Evolutionary conservation across 495 filamentous ascomycete genomes (phyloP).

Genomic region (Neurospora hispaniola): DNA sequence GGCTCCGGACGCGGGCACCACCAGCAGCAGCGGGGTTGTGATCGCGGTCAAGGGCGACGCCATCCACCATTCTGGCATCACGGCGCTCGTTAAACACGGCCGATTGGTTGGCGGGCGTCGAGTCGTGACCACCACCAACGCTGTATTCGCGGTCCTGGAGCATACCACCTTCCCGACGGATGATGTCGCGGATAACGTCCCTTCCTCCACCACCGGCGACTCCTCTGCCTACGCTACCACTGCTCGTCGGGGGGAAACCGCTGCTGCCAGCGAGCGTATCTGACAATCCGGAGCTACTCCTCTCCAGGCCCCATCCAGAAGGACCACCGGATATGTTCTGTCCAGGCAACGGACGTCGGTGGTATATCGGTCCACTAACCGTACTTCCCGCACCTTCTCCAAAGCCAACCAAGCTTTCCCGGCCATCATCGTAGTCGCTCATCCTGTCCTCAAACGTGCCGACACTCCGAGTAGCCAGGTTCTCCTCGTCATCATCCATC

Average conservation of each 20-base stretch:
- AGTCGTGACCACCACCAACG: conserved; percentile 17
- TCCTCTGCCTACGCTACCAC: background rate
- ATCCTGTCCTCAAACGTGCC: conserved; percentile 59
- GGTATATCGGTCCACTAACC: conserved; percentile 60
- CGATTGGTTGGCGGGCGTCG: conserved; percentile 28
- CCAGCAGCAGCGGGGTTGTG: background rate
- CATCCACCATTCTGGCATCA: conserved; percentile 36
- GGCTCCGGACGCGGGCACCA: conserved; percentile 11
- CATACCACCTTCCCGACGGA: background rate
- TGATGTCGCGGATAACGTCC: background rate
- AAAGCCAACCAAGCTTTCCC: conserved; percentile 67
- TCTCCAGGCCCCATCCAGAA: conserved; percentile 24
- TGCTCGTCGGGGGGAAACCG: background rate
- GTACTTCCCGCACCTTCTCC: conserved; percentile 81
- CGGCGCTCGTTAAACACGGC: conserved; percentile 25
- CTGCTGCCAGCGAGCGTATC: conserved; percentile 12
- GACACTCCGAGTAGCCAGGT: conserved; percentile 38
- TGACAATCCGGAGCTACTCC: conserved; percentile 33
- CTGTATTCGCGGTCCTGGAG: conserved; percentile 5
- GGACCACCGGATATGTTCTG: background rate
- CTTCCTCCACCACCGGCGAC: background rate
- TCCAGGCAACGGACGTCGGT: conserved; percentile 28
- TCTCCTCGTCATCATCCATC: conserved; percentile 26
- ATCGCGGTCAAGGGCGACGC: conserved; percentile 28
- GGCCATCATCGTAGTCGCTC: conserved; percentile 53